These are phyloP conservation scores for Pythium phragmiticola DNA, from an alignment of 352 stramenopile genomes.

Conservation along the genomic window DNA sequence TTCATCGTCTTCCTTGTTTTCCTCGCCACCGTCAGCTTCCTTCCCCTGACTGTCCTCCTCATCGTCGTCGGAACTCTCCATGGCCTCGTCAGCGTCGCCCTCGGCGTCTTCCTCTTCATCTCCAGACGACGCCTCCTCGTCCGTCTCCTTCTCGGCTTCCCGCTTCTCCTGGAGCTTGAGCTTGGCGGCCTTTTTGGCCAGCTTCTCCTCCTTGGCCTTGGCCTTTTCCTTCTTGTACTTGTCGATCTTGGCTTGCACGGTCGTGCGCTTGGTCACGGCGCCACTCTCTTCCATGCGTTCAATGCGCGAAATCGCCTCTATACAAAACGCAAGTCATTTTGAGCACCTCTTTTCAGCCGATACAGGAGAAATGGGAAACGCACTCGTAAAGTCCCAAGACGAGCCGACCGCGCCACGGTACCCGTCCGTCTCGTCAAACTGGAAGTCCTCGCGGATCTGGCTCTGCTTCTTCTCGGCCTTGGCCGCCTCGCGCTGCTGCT, in stretches of 20 bases:
- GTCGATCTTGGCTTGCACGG: slow-evolving; percentile 86
- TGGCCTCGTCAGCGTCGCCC: slow-evolving; percentile 34
- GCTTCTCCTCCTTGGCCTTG: slow-evolving; percentile 54
- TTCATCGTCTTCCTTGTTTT: slow-evolving; percentile 44
- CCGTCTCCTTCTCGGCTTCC: slow-evolving; percentile 25
- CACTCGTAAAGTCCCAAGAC: slow-evolving; percentile 87
- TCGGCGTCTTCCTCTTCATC: slow-evolving; percentile 24
- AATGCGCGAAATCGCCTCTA: slow-evolving; percentile 82
- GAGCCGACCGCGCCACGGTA: slow-evolving; percentile 55
- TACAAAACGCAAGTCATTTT: not conserved
- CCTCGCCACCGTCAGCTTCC: slow-evolving; percentile 24
- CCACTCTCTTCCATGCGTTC: slow-evolving; percentile 63
- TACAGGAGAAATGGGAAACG: slow-evolving; percentile 10
- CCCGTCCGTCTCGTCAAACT: slow-evolving; percentile 72
- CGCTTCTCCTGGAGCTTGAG: slow-evolving; percentile 41
- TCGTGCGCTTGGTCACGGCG: slow-evolving; percentile 71
- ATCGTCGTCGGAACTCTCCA: slow-evolving; percentile 37
- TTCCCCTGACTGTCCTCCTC: slow-evolving; percentile 35
- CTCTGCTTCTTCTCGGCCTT: slow-evolving; percentile 43
- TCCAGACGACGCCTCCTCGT: slow-evolving; percentile 17
- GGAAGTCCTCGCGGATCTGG: slow-evolving; percentile 79
- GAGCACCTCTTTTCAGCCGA: not conserved
- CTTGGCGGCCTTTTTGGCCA: slow-evolving; percentile 49
- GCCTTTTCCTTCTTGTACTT: slow-evolving; percentile 77
- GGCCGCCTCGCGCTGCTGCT: slow-evolving; percentile 47